Conservation (phyloP, 257 asterid genomes). For the Forsythia viridissima region DNA sequence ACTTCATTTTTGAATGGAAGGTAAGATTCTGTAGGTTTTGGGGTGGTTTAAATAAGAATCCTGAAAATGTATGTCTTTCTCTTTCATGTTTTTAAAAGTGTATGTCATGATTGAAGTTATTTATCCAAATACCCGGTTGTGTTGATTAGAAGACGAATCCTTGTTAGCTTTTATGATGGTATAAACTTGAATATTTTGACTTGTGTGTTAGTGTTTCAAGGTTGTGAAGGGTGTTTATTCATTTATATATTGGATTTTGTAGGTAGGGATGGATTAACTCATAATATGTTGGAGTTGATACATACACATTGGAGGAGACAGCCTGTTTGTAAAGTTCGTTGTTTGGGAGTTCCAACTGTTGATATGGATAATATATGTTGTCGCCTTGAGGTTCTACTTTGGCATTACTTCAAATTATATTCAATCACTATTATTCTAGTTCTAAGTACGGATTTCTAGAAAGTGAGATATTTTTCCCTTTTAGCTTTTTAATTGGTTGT, state of each 20-base stretch:
- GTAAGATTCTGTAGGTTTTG: neutral
- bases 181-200: neutral
- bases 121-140: neutral
- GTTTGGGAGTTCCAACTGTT: slow-evolving; percentile 96
- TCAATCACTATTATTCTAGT: slow-evolving; percentile 4
- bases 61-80: neutral
- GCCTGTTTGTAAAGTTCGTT: slow-evolving; percentile 95
- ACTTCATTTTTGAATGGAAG: neutral
- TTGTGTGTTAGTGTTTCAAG: neutral
- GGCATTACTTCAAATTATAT: slow-evolving; percentile 24
- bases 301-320: slow-evolving; percentile 94
- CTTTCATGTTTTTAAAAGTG: neutral
- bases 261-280: slow-evolving; percentile 99
- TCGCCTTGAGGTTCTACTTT: slow-evolving; percentile 77
- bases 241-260: slow-evolving; percentile 34
- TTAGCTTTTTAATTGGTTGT: slow-evolving; percentile 2
- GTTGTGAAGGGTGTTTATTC: slow-evolving; percentile 21
- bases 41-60: too few relatives aligned
- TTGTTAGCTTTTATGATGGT: slow-evolving; percentile 2
- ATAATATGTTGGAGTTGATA: slow-evolving; percentile 97
- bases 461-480: neutral
- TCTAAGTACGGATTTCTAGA: neutral
- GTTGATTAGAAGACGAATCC: neutral
- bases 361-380: slow-evolving; percentile 87
- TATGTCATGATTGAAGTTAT: slow-evolving; percentile 7